Percentiles rank a stretch among this genome's conserved stretches.
These are phyloP conservation scores for Zea luxurians DNA, from an alignment of 176 grass and related monocot genomes.

Conservation along the genomic window DNA sequence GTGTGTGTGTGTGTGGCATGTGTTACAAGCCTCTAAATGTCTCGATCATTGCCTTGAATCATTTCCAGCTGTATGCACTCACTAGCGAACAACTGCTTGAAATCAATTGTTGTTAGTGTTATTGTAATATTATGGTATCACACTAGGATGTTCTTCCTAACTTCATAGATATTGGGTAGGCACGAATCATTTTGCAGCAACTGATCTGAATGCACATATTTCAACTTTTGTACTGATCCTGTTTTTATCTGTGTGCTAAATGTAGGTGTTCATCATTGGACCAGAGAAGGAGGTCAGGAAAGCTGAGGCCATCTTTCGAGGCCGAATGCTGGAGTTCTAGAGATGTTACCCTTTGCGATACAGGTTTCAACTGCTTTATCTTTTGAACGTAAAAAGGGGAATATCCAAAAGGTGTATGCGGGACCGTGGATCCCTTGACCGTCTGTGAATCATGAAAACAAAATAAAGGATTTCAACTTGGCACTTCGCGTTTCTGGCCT, in stretches of 20 bases:
- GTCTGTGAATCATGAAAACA: constrained; percentile 29
- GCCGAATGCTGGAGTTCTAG: constrained; percentile 66
- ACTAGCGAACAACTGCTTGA: constrained; percentile 7
- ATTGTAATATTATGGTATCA: not conserved
- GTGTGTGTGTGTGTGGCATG: not conserved
- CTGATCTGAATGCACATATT: constrained; percentile 24
- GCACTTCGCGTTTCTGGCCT: not conserved
- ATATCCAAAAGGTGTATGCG: constrained; percentile 37
- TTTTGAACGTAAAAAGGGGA: not conserved
- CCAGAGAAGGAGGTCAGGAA: constrained; percentile 78
- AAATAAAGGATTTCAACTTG: constrained; percentile 32
- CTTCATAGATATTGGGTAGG: not conserved
- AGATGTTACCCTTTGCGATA: constrained; percentile 22
- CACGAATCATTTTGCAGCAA: not conserved
- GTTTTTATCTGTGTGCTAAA: not conserved
- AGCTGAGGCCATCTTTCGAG: constrained; percentile 83
- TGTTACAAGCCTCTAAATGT: constrained; percentile 4
- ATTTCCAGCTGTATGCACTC: constrained; percentile 35
- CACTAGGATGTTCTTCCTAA: not conserved
- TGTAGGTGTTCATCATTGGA: constrained; percentile 97
- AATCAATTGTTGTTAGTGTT: constrained; percentile 6
- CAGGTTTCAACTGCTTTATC: constrained; percentile 23
- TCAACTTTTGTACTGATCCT: constrained; percentile 4
- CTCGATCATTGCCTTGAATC: constrained; percentile 9
- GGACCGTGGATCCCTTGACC: constrained; percentile 18